A percentile compares a stretch with the other conserved stretches of the same genome.
phyloP scores from a whole-genome alignment of 495 filamentous ascomycete genomes.

The Viridothelium virens region DNA sequence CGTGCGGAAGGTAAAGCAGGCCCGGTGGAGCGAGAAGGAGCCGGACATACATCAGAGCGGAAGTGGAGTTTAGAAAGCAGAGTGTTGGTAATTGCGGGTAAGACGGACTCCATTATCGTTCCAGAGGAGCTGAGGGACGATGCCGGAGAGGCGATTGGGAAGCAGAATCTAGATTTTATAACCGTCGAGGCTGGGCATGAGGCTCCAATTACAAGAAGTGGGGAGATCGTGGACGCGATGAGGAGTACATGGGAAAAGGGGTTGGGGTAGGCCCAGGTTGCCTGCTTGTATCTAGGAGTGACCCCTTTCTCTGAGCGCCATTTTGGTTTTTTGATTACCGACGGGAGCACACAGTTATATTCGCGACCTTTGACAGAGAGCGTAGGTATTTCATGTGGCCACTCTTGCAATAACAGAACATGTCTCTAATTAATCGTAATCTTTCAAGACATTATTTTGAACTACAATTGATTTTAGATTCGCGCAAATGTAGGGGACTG shows the following conservation, averaged over 20 bases:
- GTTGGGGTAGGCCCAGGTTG: neutral
- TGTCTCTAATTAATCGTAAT: no score
- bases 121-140: conserved; percentile 52
- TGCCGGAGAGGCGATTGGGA: conserved; percentile 43
- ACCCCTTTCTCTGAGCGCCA: neutral
- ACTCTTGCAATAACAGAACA: no score
- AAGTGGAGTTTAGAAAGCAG: conserved; percentile 39
- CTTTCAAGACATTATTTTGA: no score
- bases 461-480: no score
- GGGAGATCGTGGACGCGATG: conserved; percentile 45
- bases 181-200: conserved; percentile 51
- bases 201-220: conserved; percentile 48
- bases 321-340: neutral
- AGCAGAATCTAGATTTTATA: conserved; percentile 40
- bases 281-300: neutral
- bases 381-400: neutral
- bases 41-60: conserved; percentile 16
- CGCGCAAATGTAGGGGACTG: no score
- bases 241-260: conserved; percentile 30
- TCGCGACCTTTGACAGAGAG: neutral
- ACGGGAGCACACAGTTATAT: neutral
- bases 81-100: conserved; percentile 49
- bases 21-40: conserved; percentile 19
- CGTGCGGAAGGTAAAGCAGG: conserved; percentile 30
- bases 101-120: conserved; percentile 47